phyloP scores from a whole-genome alignment of 2,329 filamentous ascomycete genomes.

The Pyrenophora seminiperda region DNA sequence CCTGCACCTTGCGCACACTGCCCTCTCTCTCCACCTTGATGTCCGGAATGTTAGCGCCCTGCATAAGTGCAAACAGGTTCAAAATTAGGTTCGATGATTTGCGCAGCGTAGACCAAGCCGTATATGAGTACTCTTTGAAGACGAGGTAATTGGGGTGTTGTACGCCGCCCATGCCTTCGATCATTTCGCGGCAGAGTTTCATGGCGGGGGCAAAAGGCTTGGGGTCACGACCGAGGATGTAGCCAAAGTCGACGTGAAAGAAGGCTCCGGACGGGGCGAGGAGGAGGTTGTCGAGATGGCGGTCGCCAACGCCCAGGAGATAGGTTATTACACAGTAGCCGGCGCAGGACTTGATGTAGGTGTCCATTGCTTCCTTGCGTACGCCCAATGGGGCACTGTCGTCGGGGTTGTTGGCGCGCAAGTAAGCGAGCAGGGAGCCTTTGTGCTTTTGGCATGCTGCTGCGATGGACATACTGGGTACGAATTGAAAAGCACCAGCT shows the following conservation, averaged over 20 bases:
- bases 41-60: slow-evolving; percentile 95
- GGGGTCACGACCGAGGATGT: slow-evolving; percentile 93
- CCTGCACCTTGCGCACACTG: slow-evolving; percentile 91
- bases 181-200: slow-evolving; percentile 98
- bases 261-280: slow-evolving; percentile 90
- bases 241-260: slow-evolving; percentile 98
- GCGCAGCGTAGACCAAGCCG: slow-evolving; percentile 87
- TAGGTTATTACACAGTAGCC: slow-evolving; percentile 99
- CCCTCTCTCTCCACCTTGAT: slow-evolving; percentile 92
- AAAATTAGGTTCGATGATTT: slow-evolving; percentile 90
- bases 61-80: slow-evolving; percentile 95
- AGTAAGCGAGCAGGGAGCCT: slow-evolving; percentile 76
- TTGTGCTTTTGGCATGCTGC: slow-evolving; percentile 84
- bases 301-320: slow-evolving; percentile 91
- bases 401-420: slow-evolving; percentile 89
- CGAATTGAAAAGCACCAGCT: slow-evolving; percentile 91
- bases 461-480: slow-evolving; percentile 83
- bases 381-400: slow-evolving; percentile 80
- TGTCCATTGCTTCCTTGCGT: slow-evolving; percentile 90
- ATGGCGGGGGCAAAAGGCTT: slow-evolving; percentile 97
- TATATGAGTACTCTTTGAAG: slow-evolving; percentile 96
- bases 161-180: slow-evolving; percentile 94
- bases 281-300: slow-evolving; percentile 93
- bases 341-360: slow-evolving; percentile 92
- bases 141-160: slow-evolving; percentile 79